A percentile compares a stretch with the other conserved stretches of the same genome.
These are phyloP conservation scores for Piloderma croceum DNA, from an alignment of 768 basidiomycete species.

Conservation along the genomic window DNA sequence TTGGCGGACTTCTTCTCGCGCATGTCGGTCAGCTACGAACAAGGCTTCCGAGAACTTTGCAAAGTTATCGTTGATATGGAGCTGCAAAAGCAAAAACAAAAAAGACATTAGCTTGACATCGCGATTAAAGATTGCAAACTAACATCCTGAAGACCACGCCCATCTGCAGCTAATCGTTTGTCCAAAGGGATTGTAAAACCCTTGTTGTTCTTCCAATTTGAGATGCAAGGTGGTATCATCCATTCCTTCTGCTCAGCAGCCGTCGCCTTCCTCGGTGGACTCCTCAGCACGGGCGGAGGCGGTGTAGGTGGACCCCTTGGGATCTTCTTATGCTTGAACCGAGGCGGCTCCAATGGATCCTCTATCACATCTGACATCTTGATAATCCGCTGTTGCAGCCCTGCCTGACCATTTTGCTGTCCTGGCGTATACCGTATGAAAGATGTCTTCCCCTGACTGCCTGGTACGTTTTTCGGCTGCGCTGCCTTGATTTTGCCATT, in stretches of 20 bases:
- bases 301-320: constrained; percentile 95
- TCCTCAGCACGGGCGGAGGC: constrained; percentile 90
- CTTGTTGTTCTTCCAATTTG: constrained; percentile 99
- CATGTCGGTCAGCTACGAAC: constrained; percentile 93
- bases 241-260: constrained; percentile 98
- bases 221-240: constrained; percentile 99
- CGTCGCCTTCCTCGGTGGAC: constrained; percentile 93
- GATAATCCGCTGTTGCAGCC: constrained; percentile 91
- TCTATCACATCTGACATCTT: constrained; percentile 99
- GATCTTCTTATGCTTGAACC: constrained; percentile 99
- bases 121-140: constrained; percentile 25
- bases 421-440: constrained; percentile 98
- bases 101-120: constrained; percentile 1
- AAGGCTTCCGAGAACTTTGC: constrained; percentile 97
- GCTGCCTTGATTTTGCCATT: constrained; percentile 98
- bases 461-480: constrained; percentile 92
- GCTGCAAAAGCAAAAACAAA: constrained; percentile 36
- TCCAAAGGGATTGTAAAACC: constrained; percentile 99
- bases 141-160: constrained; percentile 96
- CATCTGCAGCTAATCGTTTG: constrained; percentile 96
- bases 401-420: constrained; percentile 62
- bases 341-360: constrained; percentile 93
- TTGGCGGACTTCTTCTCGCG: constrained; percentile 96
- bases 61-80: constrained; percentile 98
- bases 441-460: constrained; percentile 72